phyloP scores from a whole-genome alignment of 2,329 filamentous ascomycete species.

The Xylariaceae sp. region DNA sequence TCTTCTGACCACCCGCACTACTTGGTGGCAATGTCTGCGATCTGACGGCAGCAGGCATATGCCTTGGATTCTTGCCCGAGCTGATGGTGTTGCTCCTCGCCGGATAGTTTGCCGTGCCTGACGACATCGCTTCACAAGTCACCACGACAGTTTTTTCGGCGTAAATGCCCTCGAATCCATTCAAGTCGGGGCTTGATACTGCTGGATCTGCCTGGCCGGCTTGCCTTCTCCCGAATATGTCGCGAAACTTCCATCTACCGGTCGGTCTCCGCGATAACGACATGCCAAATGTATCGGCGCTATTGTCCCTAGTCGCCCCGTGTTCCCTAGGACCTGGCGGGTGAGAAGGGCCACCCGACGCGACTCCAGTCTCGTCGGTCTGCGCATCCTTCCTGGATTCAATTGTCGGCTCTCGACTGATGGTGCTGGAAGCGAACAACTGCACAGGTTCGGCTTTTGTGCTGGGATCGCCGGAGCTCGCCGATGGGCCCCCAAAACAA shows the following conservation, averaged over 20 bases:
- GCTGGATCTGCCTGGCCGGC: slow-evolving; percentile 25
- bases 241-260: slow-evolving; percentile 57
- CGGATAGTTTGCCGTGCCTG: slow-evolving; percentile 20
- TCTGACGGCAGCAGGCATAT: slow-evolving; percentile 41
- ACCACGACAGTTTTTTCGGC: slow-evolving; percentile 9
- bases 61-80: slow-evolving; percentile 33
- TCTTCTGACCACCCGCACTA: slow-evolving; percentile 17
- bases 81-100: slow-evolving; percentile 36
- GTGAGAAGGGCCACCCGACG: slow-evolving; percentile 63
- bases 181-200: slow-evolving; percentile 19
- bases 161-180: slow-evolving; percentile 20
- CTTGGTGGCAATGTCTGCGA: slow-evolving; percentile 38
- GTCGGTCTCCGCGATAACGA: slow-evolving; percentile 42
- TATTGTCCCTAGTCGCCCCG: slow-evolving; percentile 21
- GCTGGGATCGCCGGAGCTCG: slow-evolving; percentile 39
- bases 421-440: slow-evolving; percentile 30
- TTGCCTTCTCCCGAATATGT: slow-evolving; percentile 45
- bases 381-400: slow-evolving; percentile 40
- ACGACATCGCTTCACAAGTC: slow-evolving; percentile 14
- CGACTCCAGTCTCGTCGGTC: slow-evolving; percentile 60
- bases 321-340: slow-evolving; percentile 28
- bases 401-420: slow-evolving; percentile 38
- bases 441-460: slow-evolving; percentile 32
- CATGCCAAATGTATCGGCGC: slow-evolving; percentile 22
- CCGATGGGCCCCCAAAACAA: slow-evolving; percentile 37